Evolutionary conservation across 2,329 filamentous ascomycete genomes (phyloP), one percentile per base, ranked within the genome.

Genomic region (Diaporthe citri): DNA sequence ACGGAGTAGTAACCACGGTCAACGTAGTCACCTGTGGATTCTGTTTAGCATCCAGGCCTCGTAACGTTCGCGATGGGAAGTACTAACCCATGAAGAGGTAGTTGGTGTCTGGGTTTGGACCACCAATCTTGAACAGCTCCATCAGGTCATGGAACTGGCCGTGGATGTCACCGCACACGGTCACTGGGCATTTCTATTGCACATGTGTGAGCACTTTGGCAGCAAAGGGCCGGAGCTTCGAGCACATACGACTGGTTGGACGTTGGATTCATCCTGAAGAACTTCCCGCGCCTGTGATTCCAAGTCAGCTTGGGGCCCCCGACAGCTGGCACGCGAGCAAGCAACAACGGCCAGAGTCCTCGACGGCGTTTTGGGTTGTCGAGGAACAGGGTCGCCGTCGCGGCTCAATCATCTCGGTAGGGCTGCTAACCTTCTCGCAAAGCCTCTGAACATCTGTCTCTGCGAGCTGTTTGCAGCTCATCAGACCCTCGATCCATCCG

Each of bases 111-210:
- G 97, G 97, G 83, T 98, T 98, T 76, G 96, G 95, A 72, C 97
- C 97, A 80, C 97, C 97, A 85, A 99, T 98, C 88, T 97, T 97
- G 91, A 99, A 99, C 72, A 99, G 92, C 87, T 99, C 97, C 95
- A 99, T 98, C 85, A 99, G 87, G 83, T 99, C 97, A 86, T 98
- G 96, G 85, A 98, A 98, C 86, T 99, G 97, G 79, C 97, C 97
- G 86, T 99, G 97, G 84, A 99, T 99, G 86, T 99, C 97, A 84
- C 97, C 97, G 85, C 97, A 98, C 77, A 99, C 97, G 74, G 97
- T 99, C 79, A 98, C 97, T 59, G 97, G 97, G 85, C 96, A 98
- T 96, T 98, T 98, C 94, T 96, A 80, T 79, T 48, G 77, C 66
- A 77, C 77, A 75, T 13, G 75, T 55, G 80, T 83, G 79, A 85